Conservation (phyloP, 148 eudicot genomes). For the Camellia granthamiana region DNA sequence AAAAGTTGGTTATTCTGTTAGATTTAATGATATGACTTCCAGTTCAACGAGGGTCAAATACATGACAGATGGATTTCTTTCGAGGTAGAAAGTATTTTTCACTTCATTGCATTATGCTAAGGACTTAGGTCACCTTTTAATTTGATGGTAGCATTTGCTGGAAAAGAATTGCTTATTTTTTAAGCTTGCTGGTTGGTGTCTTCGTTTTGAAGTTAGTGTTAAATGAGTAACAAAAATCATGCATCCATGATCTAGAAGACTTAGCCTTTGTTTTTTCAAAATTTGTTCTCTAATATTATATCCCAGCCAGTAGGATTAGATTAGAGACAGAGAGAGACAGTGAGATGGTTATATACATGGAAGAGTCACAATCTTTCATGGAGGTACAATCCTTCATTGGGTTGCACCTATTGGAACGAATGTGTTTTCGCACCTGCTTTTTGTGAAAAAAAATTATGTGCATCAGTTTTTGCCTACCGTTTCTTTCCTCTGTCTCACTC, state of each 20-base stretch:
- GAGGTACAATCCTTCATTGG: no score
- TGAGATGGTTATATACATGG: no score
- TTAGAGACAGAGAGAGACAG: no score
- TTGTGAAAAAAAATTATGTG: no score
- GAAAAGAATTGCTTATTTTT: neutral
- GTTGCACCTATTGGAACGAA: no score
- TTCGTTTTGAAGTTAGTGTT: neutral
- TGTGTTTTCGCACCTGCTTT: no score
- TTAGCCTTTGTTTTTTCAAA: neutral
- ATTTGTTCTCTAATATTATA: neutral
- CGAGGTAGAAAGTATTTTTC: constrained; percentile 51
- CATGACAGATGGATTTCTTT: constrained; percentile 92
- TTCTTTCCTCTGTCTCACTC: no score
- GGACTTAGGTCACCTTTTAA: neutral
- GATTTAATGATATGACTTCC: constrained; percentile 91
- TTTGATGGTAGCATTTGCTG: neutral
- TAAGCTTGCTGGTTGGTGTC: neutral
- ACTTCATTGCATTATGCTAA: neutral
- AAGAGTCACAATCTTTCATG: neutral
- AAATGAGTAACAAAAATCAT: neutral
- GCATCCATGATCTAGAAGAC: neutral
- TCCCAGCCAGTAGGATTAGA: neutral
- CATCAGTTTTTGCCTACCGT: no score
- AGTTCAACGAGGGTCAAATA: constrained; percentile 83
- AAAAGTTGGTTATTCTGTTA: constrained; percentile 84